phyloP scores from a whole-genome alignment of 208 protist genomes.

The Trypanosoma vivax region DNA sequence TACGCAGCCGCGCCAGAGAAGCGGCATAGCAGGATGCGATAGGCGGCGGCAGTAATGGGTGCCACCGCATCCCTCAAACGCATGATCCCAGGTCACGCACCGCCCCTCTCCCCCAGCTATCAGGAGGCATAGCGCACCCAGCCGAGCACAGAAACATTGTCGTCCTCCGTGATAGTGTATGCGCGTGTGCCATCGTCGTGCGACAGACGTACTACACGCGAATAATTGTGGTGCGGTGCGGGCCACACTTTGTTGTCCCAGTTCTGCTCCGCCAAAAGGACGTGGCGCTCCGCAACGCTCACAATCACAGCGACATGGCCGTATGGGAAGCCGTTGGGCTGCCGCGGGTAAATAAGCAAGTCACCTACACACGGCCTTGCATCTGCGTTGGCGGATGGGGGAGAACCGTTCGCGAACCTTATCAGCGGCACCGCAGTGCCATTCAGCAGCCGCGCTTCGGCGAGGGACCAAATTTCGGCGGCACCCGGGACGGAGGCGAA shows the following conservation, averaged over 20 bases:
- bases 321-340: slow-evolving; percentile 35
- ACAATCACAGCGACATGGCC: slow-evolving; percentile 80
- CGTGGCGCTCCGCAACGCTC: slow-evolving; percentile 19
- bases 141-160: slow-evolving; percentile 16
- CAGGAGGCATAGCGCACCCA: slow-evolving; percentile 50
- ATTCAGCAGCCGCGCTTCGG: slow-evolving; percentile 27
- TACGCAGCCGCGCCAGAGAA: too few relatives aligned
- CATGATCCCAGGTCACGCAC: too few relatives aligned
- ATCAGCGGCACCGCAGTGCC: slow-evolving; percentile 29
- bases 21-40: too few relatives aligned
- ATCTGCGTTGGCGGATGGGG: slow-evolving; percentile 6
- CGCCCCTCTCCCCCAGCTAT: too few relatives aligned
- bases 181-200: not conserved
- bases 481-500: slow-evolving; percentile 60
- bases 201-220: slow-evolving; percentile 18
- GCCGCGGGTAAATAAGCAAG: slow-evolving; percentile 62
- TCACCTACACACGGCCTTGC: slow-evolving; percentile 38
- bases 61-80: too few relatives aligned
- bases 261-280: slow-evolving; percentile 82
- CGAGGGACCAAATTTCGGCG: slow-evolving; percentile 66
- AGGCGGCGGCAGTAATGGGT: too few relatives aligned
- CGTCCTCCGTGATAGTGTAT: slow-evolving; percentile 26
- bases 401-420: slow-evolving; percentile 34
- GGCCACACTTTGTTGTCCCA: slow-evolving; percentile 67
- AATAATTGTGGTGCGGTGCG: slow-evolving; percentile 65